Percentiles rank a stretch among this genome's conserved stretches.
phyloP scores from a whole-genome alignment of 2,329 filamentous ascomycete species.

The Rhynchosporium secalis region DNA sequence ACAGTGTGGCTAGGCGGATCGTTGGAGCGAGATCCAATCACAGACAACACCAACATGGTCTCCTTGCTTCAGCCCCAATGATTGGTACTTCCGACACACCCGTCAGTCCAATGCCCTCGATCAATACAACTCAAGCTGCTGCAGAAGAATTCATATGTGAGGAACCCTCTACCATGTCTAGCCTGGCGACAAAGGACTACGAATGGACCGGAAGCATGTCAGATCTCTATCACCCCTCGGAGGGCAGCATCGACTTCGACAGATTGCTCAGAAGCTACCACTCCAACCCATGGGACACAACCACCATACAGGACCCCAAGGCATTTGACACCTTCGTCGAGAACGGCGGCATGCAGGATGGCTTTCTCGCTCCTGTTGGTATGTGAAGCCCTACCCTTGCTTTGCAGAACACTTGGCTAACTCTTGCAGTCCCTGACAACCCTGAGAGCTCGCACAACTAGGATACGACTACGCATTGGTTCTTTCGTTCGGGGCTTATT shows the following conservation, averaged over 20 bases:
- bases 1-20: not conserved
- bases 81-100: not conserved
- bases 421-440: not conserved
- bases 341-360: slow-evolving; percentile 6
- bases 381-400: not conserved
- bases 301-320: slow-evolving; percentile 6
- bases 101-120: not conserved
- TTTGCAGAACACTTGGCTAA: not conserved
- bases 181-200: slow-evolving; percentile 4
- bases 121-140: not conserved
- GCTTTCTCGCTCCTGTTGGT: slow-evolving; percentile 10
- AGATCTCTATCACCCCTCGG: slow-evolving; percentile 25
- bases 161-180: not conserved
- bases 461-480: not conserved
- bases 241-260: slow-evolving; percentile 21
- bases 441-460: not conserved
- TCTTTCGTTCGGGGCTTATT: not conserved
- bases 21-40: slow-evolving; percentile 3
- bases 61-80: slow-evolving; percentile 24
- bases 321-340: slow-evolving; percentile 8
- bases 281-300: slow-evolving; percentile 12
- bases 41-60: slow-evolving; percentile 22
- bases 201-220: slow-evolving; percentile 28
- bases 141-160: not conserved
- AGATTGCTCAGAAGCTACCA: slow-evolving; percentile 9